phyloP scores from a whole-genome alignment of 306 rosid genomes.

The Glycine latifolia region DNA sequence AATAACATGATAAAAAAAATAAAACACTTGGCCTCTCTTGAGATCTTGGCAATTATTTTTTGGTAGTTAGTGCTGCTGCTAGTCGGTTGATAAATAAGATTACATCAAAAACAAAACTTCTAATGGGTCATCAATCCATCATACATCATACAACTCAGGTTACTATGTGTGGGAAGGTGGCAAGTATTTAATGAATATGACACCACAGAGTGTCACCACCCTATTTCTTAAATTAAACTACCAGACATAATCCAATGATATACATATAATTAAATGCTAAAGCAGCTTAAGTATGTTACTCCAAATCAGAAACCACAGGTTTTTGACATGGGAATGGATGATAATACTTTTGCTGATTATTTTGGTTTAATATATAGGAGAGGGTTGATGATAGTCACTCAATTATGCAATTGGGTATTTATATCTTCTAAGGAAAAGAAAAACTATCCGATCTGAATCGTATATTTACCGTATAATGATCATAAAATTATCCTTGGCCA shows the following conservation, averaged over 20 bases:
- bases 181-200: constrained; percentile 37
- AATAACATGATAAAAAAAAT: neutral
- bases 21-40: neutral
- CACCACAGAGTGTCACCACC: constrained; percentile 5
- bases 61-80: constrained; percentile 47
- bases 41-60: constrained; percentile 54
- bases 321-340: neutral
- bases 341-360: neutral
- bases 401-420: neutral
- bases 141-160: neutral
- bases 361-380: neutral
- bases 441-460: neutral
- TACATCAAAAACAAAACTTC: neutral
- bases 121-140: constrained; percentile 13
- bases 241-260: neutral
- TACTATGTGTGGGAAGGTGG: constrained; percentile 9
- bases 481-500: neutral
- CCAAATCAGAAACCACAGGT: constrained; percentile 9
- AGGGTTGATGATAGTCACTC: neutral
- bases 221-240: constrained; percentile 11
- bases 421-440: neutral
- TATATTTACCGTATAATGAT: neutral
- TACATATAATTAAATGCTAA: neutral
- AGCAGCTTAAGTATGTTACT: constrained; percentile 1
- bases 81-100: constrained; percentile 40